Base-by-base conservation (phyloP, 2,329 filamentous ascomycete species). In the Aspergillus quadricinctus region DNA sequence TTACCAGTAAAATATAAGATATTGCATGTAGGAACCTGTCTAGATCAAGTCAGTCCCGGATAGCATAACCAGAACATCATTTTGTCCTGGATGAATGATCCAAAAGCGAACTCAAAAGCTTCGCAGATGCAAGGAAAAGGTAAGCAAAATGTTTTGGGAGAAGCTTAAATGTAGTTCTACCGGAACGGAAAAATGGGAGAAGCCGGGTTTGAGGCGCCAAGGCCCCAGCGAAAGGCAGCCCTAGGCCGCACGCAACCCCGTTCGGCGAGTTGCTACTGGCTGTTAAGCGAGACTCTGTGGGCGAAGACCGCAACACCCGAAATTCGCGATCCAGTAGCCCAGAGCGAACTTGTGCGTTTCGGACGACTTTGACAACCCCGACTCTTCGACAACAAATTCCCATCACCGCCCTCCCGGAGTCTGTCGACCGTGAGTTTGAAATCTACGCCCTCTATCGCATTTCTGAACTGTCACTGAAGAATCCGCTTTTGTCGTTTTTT, bases 271-370 rank as follows among this genome's bases (percentile, higher is more conserved):
- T 66, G 55, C 61, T 62, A 74, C 64, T 75, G 72, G 72, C 64
- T 62, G 65, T 64, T 75, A 75, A 75, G 72, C 72, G 72, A 75
- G 72, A 66, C 63, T 66, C 64, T 72, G 72, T 74, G 72, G 72
- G 71, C 70, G 58, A 57, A 52, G 56, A 56, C 58, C 59, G 59
- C 64, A 58, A 68, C 71, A 70, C 67, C 14, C 71, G 71, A 74
- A 74, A 68, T 74, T 74, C 69, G 71, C 67, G 64, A 66, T 66
- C 60, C 58, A 58, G 59, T 53, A 56, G 55, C 48, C 52, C 51
- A 66, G 63, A 64, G 66, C 61, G 59, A 65, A 62, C 69, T 72
- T 67, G 64, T 67, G 64, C 62, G 62, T 65, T 68, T 61, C 58
- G 66, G 63, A 66, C 66, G 68, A 70, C 66, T 68, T 69, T 63